Base-by-base conservation (phyloP, 1,284 basidiomycete species). In the Flammula alnicola region DNA sequence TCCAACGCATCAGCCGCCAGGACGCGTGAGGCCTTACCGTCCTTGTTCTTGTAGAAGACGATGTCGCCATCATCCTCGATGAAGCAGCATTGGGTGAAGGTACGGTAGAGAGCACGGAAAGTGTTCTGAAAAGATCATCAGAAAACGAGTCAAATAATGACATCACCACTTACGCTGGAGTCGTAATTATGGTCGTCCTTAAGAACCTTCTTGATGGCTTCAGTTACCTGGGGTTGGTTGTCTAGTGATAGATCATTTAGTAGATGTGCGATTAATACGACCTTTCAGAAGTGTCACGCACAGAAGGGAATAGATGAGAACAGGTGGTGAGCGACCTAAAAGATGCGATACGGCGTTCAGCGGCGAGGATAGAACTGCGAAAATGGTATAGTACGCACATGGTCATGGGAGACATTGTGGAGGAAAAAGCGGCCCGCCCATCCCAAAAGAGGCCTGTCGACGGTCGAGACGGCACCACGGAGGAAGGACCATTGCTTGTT, bases 11-110 rank as follows among this genome's bases (percentile, higher is more conserved):
- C 56, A 14, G 49, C 29, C 0, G 67, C 68, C 10, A 73, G 47
- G 14, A 63, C 54, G 16, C 70, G 65, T 2, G 56, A 43, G 20
- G 77, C 69, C 48, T 84, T 67, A 31, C 89, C 90, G 19, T 78
- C 58, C 39, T 72, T 74, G 67, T 93, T 84, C 72, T 85, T 86
- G 76, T 82, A 91, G 71, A 92, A 91, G 12, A 86, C 76, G 55
- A 91, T 75, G 53, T 86, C 83, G 40, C 84, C 86, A 51, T 83
- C 79, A 57, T 88, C 81, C 64, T 91, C 88, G 52, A 91, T 79
- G 71, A 85, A 89, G 64, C 75, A 68, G 61, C 79, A 84, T 54
- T 83, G 70, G 5, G 77, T 80, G 63, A 80, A 81, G 6, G 74
- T 75, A 39, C 78, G 70, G 61, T 73, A 77, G 47, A 79, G 56